These are phyloP conservation scores for Fusarium illudens DNA, from an alignment of 2,329 filamentous ascomycete species.

Conservation along the genomic window DNA sequence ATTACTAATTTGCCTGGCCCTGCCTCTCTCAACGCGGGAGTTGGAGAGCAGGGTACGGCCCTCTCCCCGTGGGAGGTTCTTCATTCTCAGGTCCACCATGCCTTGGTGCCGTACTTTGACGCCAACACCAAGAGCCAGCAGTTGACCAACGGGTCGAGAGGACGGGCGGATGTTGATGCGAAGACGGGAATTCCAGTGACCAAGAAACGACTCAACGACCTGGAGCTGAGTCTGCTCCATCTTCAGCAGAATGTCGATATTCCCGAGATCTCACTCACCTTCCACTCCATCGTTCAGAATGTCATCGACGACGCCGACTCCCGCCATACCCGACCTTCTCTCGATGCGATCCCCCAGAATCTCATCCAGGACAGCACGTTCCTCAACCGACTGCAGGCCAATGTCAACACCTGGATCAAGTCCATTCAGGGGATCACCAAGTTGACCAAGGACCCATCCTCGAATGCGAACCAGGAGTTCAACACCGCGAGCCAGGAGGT, in stretches of 20 bases:
- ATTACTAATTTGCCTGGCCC: conserved; percentile 91
- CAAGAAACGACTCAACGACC: conserved; percentile 94
- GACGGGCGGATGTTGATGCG: conserved; percentile 83
- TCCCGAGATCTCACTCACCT: conserved; percentile 84
- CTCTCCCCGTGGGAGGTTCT: conserved; percentile 91
- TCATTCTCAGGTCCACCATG: conserved; percentile 90
- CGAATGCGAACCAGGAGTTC: conserved; percentile 62
- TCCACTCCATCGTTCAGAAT: conserved; percentile 87
- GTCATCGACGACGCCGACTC: conserved; percentile 81
- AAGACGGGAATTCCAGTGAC: conserved; percentile 97
- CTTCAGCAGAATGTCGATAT: conserved; percentile 99
- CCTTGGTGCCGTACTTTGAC: conserved; percentile 95
- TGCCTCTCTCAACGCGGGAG: conserved; percentile 71
- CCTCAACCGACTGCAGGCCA: conserved; percentile 91
- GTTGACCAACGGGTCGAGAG: conserved; percentile 69
- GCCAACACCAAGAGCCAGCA: conserved; percentile 89
- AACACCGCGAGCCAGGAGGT: conserved; percentile 93
- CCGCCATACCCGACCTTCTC: conserved; percentile 72
- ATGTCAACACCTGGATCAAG: conserved; percentile 98
- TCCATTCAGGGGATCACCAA: conserved; percentile 97
- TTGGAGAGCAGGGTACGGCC: conserved; percentile 74
- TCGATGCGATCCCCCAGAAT: conserved; percentile 78
- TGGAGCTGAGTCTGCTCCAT: conserved; percentile 89
- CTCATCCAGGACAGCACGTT: conserved; percentile 91
- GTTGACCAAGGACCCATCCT: conserved; percentile 82